Conservation (phyloP, 768 basidiomycete species). For the Tephrocybe sp. region DNA sequence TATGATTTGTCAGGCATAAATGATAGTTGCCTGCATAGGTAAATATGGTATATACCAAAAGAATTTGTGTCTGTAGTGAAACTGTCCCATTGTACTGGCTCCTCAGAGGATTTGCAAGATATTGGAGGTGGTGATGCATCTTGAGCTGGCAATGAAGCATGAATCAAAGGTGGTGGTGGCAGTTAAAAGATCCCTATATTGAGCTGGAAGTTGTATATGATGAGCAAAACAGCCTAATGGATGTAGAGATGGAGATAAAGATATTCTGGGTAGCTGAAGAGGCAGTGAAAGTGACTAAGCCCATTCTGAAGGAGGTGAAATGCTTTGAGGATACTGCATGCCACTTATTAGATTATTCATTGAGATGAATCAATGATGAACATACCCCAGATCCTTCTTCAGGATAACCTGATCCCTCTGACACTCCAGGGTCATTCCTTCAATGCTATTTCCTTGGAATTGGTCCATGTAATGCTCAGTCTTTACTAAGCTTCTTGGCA, state of each 20-base stretch:
- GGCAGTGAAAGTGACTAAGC: no score
- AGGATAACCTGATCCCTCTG: no score
- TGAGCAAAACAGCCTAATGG: background rate
- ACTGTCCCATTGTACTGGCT: background rate
- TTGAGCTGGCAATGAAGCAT: background rate
- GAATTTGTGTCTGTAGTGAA: background rate
- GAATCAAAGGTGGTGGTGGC: constrained; percentile 1
- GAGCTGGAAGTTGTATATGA: background rate
- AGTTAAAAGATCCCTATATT: background rate
- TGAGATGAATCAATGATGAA: no score
- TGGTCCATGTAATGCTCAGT: no score
- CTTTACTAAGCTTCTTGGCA: no score
- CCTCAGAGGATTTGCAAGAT: background rate
- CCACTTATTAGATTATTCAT: no score
- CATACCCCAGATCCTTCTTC: no score
- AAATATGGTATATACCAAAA: constrained; percentile 7
- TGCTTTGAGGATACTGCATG: no score
- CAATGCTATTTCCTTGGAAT: no score
- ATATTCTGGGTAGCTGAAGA: no score
- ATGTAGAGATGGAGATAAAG: background rate
- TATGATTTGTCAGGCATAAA: constrained; percentile 8
- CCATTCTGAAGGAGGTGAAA: no score
- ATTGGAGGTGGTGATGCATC: background rate
- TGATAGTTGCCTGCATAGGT: background rate
- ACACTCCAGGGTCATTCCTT: no score